Evolutionary conservation across 768 basidiomycete genomes (phyloP), one percentile per base, ranked within the genome.

Genomic region (Austroboletus festivus): DNA sequence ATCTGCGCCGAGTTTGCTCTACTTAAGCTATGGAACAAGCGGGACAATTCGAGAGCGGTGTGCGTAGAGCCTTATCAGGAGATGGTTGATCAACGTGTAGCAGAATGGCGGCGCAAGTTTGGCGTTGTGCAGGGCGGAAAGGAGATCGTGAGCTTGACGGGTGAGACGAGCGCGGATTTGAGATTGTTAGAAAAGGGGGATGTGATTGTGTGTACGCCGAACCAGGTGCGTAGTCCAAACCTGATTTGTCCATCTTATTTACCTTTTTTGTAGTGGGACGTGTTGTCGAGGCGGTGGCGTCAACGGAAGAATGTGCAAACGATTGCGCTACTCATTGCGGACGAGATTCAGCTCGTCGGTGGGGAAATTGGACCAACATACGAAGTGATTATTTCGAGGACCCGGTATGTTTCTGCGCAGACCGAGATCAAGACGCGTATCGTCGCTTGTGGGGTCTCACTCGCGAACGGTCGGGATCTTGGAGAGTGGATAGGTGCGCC

Each of bases 401-500:
- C 95, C n/a, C 84, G 95, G 28, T 98, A 94, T 59, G 92, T 98
- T 16, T 88, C 93, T 18, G 90, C 89, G 16, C 93, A 97, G 66
- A 94, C 92, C 0, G 91, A 93, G 55, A 77, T 83, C 59, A 90
- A 91, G 70, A 97, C 94, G 0, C 83, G 96, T 28, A 88, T 98
- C 48, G 91, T 99, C 35, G 94, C 93, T 0, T 93, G 92, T 57
- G 87, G 91, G 52, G 94, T 96, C 1, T 96, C 95, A 1, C 77
- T 99, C 15, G 91, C 96, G 18, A 97, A 98, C 59, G 95, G 95
- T 2, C 80, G 91, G 16, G 96, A 97, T 64, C 75, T 99, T 0
- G 93, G 94, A 21, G 93, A 98, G 61, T 99, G 96, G 96, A 91
- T 99, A 68, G 95, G 93, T 28, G 93, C 88, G 0, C 86, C 87